Conservation (phyloP, 2,329 filamentous ascomycete species). For the Leptographium radiaticola region DNA sequence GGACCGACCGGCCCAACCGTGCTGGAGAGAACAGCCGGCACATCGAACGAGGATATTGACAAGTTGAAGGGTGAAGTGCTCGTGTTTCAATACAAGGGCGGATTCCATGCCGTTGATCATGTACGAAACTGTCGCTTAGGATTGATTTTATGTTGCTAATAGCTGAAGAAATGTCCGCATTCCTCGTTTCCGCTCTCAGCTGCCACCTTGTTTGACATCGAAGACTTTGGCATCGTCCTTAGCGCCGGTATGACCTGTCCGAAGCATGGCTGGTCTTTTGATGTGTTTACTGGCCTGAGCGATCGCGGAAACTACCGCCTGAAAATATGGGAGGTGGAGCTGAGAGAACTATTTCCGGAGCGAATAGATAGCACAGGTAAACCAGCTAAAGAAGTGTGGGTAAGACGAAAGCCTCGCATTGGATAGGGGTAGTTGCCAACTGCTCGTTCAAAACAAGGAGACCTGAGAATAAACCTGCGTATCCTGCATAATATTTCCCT, state of each 20-base stretch:
- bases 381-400: conserved; percentile 25
- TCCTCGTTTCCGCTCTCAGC: conserved; percentile 52
- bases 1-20: conserved; percentile 11
- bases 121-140: conserved; percentile 26
- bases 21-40: conserved; percentile 22
- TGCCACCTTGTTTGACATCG: conserved; percentile 54
- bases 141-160: background rate
- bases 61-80: conserved; percentile 47
- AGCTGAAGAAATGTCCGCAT: conserved; percentile 49
- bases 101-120: conserved; percentile 56
- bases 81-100: conserved; percentile 49
- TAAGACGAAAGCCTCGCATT: conserved; percentile 28
- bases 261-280: conserved; percentile 61
- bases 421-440: conserved; percentile 5
- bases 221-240: conserved; percentile 48
- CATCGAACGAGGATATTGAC: conserved; percentile 20
- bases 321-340: conserved; percentile 49
- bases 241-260: conserved; percentile 53
- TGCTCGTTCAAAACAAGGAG: no score
- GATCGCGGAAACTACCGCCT: conserved; percentile 51
- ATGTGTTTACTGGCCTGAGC: conserved; percentile 47
- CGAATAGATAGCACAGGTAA: background rate
- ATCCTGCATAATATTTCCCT: no score
- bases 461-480: no score
- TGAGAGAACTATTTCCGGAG: conserved; percentile 22